Evolutionary conservation across 352 stramenopile species (phyloP).

Genomic region (Globisporangium abappressorium): DNA sequence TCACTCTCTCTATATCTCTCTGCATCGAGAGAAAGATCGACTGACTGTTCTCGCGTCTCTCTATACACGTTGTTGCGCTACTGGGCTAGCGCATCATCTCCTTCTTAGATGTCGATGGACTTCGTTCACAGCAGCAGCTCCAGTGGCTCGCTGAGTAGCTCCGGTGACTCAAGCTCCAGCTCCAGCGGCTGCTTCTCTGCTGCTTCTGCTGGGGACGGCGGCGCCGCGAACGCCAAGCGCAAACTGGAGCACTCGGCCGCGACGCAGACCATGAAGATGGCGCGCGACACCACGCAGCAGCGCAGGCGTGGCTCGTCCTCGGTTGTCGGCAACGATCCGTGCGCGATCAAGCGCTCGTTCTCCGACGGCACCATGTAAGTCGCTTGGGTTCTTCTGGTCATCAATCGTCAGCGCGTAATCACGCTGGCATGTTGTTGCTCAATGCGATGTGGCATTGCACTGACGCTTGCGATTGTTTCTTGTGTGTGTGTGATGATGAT

Average conservation of each 20-base stretch:
- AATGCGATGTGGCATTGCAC: neutral
- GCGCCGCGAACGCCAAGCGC: constrained; percentile 53
- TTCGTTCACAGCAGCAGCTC: constrained; percentile 15
- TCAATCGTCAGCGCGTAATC: neutral
- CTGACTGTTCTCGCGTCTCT: neutral
- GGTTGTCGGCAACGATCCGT: constrained; percentile 16
- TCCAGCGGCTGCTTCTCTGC: constrained; percentile 13
- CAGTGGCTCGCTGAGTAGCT: constrained; percentile 3
- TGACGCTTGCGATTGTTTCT: neutral
- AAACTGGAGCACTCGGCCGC: constrained; percentile 43
- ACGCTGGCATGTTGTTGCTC: neutral
- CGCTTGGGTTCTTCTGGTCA: neutral
- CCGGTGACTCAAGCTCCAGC: constrained; percentile 13
- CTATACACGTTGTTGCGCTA: neutral
- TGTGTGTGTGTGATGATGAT: neutral
- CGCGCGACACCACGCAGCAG: constrained; percentile 24
- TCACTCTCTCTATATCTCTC: neutral
- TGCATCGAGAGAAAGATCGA: neutral
- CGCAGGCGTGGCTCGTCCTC: constrained; percentile 40
- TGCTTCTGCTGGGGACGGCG: constrained; percentile 19
- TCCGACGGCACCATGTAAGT: constrained; percentile 78
- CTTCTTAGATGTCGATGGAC: constrained; percentile 27
- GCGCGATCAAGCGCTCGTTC: constrained; percentile 52
- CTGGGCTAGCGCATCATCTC: neutral
- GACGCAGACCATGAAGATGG: constrained; percentile 18